Evolutionary conservation across 1,139 yeast species (phyloP).

Genomic region (Taphrina flavorubra): DNA sequence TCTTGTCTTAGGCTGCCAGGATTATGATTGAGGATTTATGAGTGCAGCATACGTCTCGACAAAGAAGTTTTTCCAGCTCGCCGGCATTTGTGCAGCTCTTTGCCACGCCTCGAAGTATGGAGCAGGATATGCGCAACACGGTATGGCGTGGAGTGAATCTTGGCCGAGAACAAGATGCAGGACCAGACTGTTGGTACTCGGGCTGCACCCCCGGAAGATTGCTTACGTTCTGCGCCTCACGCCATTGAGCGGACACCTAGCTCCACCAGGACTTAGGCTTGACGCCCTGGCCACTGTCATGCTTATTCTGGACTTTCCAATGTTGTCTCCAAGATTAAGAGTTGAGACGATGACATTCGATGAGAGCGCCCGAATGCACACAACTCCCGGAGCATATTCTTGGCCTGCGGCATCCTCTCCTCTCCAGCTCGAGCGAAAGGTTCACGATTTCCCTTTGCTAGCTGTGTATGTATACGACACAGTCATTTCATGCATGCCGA

Average conservation of each 20-base stretch:
- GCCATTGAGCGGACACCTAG: neutral
- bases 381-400: no score
- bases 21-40: no score
- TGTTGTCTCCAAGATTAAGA: neutral
- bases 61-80: no score
- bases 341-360: no score
- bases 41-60: no score
- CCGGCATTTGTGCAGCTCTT: neutral
- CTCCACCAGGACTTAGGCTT: neutral
- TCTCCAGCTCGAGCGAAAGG: no score
- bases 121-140: neutral
- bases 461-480: no score
- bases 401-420: no score
- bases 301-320: neutral
- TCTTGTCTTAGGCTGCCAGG: no score
- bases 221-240: conserved; percentile 8
- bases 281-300: neutral
- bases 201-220: conserved; percentile 7
- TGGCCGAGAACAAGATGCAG: neutral
- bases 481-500: no score
- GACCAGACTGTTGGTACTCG: conserved; percentile 1
- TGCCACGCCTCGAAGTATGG: neutral
- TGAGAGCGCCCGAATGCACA: no score
- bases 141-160: neutral
- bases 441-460: no score